Evolutionary conservation across 73 alveolate species (phyloP).

Genomic region (Breviolum minutum): DNA sequence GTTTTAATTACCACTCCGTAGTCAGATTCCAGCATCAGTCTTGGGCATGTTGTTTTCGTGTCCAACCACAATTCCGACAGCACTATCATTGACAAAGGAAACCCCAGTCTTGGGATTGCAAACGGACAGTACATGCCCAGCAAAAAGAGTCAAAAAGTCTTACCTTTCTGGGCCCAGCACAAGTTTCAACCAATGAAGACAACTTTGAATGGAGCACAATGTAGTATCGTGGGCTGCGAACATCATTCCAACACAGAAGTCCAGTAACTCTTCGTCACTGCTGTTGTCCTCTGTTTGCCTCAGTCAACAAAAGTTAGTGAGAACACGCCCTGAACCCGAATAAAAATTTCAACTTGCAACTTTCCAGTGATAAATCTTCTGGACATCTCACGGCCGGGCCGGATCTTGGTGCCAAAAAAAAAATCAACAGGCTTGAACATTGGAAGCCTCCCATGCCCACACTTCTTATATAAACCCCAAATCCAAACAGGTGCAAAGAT

Average conservation of each 20-base stretch:
- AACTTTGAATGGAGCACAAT: constrained; percentile 35
- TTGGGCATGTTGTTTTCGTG: background rate
- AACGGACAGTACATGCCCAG: too few species aligned
- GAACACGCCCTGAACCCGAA: background rate
- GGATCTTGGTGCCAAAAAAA: too few species aligned
- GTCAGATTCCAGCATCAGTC: too few species aligned
- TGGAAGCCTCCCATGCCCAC: too few species aligned
- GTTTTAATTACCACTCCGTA: too few species aligned
- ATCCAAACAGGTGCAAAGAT: too few species aligned
- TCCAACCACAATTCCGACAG: too few species aligned
- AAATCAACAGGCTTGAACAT: background rate
- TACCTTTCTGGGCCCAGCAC: background rate
- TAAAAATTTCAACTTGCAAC: background rate
- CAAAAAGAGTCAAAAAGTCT: background rate
- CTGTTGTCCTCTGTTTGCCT: constrained; percentile 54
- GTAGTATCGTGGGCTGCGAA: constrained; percentile 86
- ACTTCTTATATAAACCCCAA: too few species aligned
- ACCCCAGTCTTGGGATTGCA: too few species aligned
- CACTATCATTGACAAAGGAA: too few species aligned
- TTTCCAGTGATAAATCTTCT: background rate
- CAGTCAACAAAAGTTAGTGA: background rate
- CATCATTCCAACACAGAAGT: constrained; percentile 78
- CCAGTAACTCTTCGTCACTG: constrained; percentile 48
- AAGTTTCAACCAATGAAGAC: constrained; percentile 58
- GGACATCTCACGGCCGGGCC: background rate